These are phyloP conservation scores for Hordeum marinum DNA, from an alignment of 176 grass and related monocot species.

Conservation along the genomic window DNA sequence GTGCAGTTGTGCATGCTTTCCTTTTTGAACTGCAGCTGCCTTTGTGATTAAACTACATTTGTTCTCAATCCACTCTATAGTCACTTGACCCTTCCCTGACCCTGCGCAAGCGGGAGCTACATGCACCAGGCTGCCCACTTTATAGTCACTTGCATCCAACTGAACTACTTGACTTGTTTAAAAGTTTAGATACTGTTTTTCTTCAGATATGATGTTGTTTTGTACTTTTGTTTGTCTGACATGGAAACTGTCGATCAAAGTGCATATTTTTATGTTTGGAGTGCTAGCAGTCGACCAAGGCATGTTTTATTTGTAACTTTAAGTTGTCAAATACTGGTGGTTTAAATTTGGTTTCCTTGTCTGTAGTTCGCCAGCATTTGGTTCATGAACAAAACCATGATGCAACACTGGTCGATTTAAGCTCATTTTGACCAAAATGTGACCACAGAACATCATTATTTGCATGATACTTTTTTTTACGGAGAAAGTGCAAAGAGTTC, in stretches of 20 bases:
- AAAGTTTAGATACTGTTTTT: background rate
- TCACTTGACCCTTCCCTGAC: background rate
- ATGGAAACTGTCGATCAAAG: background rate
- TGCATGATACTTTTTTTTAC: background rate
- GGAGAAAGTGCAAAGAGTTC: background rate
- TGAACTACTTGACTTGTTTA: background rate
- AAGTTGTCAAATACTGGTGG: background rate
- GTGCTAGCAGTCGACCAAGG: conserved; percentile 27
- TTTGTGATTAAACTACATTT: background rate
- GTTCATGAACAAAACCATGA: background rate
- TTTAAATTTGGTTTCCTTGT: background rate
- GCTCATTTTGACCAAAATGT: background rate
- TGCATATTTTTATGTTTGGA: background rate
- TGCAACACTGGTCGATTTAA: background rate
- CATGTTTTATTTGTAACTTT: background rate
- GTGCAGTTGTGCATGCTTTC: conserved; percentile 26
- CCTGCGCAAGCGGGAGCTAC: no score
- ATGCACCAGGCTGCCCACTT: background rate
- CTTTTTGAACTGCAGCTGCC: background rate
- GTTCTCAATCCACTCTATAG: background rate
- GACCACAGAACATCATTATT: background rate
- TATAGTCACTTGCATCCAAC: background rate
- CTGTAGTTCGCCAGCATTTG: background rate
- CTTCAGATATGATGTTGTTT: background rate
- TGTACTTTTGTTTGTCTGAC: background rate